Conservation (phyloP, 2,329 filamentous ascomycete species). For the Eutypella sp. region DNA sequence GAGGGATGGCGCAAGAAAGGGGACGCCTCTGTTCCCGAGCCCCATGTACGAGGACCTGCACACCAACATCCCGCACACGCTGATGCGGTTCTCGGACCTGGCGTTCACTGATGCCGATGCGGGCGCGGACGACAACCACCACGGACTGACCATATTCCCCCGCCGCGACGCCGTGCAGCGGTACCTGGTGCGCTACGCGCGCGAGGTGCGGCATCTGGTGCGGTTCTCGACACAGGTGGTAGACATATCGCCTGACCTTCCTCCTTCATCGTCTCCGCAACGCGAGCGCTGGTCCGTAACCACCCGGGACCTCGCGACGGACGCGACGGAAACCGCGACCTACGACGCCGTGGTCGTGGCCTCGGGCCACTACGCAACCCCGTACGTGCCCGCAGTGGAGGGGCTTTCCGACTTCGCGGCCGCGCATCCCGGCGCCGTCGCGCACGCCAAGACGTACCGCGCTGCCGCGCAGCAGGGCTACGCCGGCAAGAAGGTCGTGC, state of each 20-base stretch:
- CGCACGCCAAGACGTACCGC: slow-evolving; percentile 78
- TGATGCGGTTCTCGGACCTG: slow-evolving; percentile 77
- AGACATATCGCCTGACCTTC: slow-evolving; percentile 25
- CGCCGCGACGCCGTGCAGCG: slow-evolving; percentile 62
- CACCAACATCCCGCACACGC: slow-evolving; percentile 75
- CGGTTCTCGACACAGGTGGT: slow-evolving; percentile 68
- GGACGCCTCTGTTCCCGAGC: slow-evolving; percentile 63
- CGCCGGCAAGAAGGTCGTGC: slow-evolving; percentile 65
- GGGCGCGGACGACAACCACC: not conserved
- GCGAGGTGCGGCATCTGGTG: slow-evolving; percentile 62
- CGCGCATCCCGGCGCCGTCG: slow-evolving; percentile 55
- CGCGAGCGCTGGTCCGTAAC: slow-evolving; percentile 54
- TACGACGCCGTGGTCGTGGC: slow-evolving; percentile 76
- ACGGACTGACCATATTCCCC: slow-evolving; percentile 67
- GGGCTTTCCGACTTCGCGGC: slow-evolving; percentile 56
- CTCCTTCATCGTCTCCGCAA: not conserved
- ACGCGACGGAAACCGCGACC: slow-evolving; percentile 32
- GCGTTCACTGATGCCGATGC: slow-evolving; percentile 45
- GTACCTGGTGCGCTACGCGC: slow-evolving; percentile 70
- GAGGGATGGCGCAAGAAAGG: slow-evolving; percentile 8
- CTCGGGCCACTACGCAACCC: slow-evolving; percentile 69
- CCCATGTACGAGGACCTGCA: slow-evolving; percentile 79
- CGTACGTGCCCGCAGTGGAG: slow-evolving; percentile 59
- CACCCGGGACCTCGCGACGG: slow-evolving; percentile 45
- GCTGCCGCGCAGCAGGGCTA: slow-evolving; percentile 59